Percentiles rank a stretch among this genome's conserved stretches.
Evolutionary conservation across 192 early-diverging fungal species (phyloP).

Genomic region (Obelidium mucronatum): DNA sequence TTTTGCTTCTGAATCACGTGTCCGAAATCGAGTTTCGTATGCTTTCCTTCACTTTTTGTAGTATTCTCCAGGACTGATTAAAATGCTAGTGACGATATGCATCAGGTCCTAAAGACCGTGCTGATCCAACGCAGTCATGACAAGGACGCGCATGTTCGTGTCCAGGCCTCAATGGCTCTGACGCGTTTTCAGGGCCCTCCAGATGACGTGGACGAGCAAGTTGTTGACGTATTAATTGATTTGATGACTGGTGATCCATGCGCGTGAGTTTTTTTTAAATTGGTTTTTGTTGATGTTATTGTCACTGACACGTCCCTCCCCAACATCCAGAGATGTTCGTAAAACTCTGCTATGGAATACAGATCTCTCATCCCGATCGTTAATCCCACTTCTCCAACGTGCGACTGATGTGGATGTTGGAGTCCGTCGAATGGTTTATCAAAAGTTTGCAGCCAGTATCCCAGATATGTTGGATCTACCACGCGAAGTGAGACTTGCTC

Average conservation of each 20-base stretch:
- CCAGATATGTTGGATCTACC: constrained; percentile 26
- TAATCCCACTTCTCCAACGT: constrained; percentile 29
- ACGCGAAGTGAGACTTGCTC: constrained; percentile 22
- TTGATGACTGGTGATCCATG: constrained; percentile 29
- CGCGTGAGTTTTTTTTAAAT: too few species aligned
- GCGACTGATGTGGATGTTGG: constrained; percentile 30
- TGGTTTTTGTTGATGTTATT: too few species aligned
- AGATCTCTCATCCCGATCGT: constrained; percentile 15
- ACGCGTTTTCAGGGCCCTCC: constrained; percentile 33
- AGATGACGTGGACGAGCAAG: constrained; percentile 32
- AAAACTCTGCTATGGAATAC: constrained; percentile 34
- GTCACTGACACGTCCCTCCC: neutral
- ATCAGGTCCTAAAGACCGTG: constrained; percentile 10
- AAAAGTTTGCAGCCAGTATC: constrained; percentile 18
- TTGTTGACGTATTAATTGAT: constrained; percentile 25
- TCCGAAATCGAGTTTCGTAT: constrained; percentile 31
- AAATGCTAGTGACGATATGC: constrained; percentile 35
- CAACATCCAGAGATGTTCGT: constrained; percentile 27
- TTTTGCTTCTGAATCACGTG: constrained; percentile 30
- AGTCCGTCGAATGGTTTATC: constrained; percentile 33
- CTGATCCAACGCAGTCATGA: constrained; percentile 30
- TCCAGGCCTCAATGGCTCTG: constrained; percentile 29
- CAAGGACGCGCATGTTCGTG: constrained; percentile 34
- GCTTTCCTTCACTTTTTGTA: neutral
- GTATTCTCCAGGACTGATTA: too few species aligned